These are phyloP conservation scores for Ceratocystis huliohia DNA, from an alignment of 2,329 filamentous ascomycete species.

Conservation along the genomic window DNA sequence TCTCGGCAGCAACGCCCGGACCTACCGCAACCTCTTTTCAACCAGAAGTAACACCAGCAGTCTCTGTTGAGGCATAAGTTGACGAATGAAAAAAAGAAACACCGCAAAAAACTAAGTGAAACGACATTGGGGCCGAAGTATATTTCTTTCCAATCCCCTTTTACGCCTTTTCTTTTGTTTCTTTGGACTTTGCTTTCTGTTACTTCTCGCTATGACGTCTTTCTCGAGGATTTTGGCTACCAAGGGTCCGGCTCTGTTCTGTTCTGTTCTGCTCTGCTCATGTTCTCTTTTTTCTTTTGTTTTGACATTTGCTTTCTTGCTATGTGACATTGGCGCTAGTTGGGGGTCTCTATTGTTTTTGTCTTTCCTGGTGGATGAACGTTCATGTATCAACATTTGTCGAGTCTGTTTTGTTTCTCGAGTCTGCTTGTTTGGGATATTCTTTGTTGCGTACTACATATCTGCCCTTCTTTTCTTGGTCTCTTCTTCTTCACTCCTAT, in stretches of 20 bases:
- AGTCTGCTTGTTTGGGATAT: constrained; percentile 5
- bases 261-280: background rate
- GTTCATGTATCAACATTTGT: constrained; percentile 2
- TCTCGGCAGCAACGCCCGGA: background rate
- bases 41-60: constrained; percentile 10
- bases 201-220: background rate
- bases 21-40: background rate
- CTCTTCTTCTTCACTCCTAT: constrained; percentile 1
- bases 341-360: constrained; percentile 7
- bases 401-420: background rate
- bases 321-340: constrained; percentile 1
- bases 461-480: background rate
- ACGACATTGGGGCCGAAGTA: background rate
- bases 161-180: background rate
- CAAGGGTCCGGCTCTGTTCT: background rate
- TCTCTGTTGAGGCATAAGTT: constrained; percentile 21
- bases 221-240: background rate
- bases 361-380: background rate
- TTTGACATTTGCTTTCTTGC: background rate
- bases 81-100: background rate
- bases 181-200: constrained; percentile 4
- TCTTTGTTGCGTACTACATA: constrained; percentile 2
- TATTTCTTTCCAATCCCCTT: background rate
- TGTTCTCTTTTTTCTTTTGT: background rate
- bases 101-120: constrained; percentile 1